Evolutionary conservation across 106 monocot species (phyloP).

Genomic region (Platanthera zijinensis): DNA sequence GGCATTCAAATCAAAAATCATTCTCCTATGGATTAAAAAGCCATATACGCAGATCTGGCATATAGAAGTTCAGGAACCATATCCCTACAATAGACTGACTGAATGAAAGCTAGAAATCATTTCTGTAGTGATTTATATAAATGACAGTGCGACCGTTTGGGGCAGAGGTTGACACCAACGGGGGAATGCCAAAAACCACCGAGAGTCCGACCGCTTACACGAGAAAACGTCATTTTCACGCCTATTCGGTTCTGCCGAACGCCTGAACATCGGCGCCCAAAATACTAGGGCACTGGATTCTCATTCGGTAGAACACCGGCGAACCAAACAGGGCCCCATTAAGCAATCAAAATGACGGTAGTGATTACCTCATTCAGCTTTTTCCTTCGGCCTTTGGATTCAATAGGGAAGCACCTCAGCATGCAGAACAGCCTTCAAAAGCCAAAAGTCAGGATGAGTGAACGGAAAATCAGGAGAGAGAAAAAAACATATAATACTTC

Average conservation of each 20-base stretch:
- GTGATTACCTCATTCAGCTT: conserved; percentile 61
- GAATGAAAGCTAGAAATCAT: not conserved
- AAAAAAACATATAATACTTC: not conserved
- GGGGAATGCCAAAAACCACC: no score
- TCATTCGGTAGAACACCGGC: no score
- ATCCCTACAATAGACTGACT: not conserved
- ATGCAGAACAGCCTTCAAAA: conserved; percentile 56
- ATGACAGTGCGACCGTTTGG: not conserved
- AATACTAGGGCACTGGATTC: not conserved
- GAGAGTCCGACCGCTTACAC: no score
- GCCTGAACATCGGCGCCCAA: not conserved
- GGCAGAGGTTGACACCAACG: no score
- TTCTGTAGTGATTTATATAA: not conserved
- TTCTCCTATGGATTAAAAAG: not conserved
- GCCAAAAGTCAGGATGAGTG: not conserved
- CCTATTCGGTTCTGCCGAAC: not conserved
- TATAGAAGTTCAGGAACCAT: not conserved
- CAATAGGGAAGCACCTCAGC: conserved; percentile 59
- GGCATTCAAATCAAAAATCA: not conserved
- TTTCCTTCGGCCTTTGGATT: conserved; percentile 58
- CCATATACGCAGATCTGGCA: not conserved
- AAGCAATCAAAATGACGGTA: not conserved
- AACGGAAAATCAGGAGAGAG: not conserved
- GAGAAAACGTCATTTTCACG: no score
- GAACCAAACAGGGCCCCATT: not conserved